A percentile compares a stretch with the other conserved stretches of the same genome.
phyloP scores from a whole-genome alignment of 2,329 filamentous ascomycete genomes.

The Sporothrix euskadiensis region DNA sequence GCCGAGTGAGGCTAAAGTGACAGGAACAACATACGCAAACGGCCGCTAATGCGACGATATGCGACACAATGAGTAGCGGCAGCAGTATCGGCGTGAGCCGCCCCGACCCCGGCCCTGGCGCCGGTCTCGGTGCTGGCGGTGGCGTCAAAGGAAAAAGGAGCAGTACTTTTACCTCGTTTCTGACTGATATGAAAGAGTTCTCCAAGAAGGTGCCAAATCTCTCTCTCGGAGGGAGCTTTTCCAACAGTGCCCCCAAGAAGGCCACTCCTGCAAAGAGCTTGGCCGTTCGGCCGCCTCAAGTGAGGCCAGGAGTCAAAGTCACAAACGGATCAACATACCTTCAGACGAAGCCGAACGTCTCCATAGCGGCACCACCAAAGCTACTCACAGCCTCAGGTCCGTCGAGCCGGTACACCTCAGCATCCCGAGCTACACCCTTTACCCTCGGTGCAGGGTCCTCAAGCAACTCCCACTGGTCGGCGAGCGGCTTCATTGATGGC shows the following conservation, averaged over 20 bases:
- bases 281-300: background rate
- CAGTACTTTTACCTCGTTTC: background rate
- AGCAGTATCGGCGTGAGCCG: background rate
- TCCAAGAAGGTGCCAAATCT: background rate
- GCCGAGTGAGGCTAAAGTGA: background rate
- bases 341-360: background rate
- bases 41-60: background rate
- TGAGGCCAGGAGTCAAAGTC: background rate
- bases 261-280: background rate
- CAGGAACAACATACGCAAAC: background rate
- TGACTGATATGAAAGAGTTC: background rate
- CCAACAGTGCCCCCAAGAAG: background rate
- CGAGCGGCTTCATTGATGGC: background rate
- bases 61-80: background rate
- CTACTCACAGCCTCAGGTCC: background rate
- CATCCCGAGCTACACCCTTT: background rate
- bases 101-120: background rate
- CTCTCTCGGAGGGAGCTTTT: background rate
- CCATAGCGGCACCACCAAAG: background rate
- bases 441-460: background rate
- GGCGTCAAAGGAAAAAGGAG: background rate
- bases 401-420: background rate
- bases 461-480: background rate
- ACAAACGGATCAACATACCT: background rate
- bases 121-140: background rate